Conservation (phyloP, 2,329 filamentous ascomycete species). For the Fusarium mangiferae region DNA sequence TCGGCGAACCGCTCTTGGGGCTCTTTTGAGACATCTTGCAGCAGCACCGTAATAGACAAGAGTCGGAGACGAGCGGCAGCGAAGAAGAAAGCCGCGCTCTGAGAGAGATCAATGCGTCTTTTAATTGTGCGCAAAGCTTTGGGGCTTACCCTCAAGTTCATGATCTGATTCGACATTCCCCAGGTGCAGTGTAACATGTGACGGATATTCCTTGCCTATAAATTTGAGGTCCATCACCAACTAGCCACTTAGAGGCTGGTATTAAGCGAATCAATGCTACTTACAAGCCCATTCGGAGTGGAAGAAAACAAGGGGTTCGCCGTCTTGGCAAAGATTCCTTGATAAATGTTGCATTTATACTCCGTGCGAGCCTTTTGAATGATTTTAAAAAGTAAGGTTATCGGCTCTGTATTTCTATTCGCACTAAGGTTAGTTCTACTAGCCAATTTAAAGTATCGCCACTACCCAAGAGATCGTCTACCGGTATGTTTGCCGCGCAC, state of each 20-base stretch:
- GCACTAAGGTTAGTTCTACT: too few relatives aligned
- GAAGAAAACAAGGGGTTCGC: background rate
- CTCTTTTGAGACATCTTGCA: background rate
- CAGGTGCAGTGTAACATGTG: background rate
- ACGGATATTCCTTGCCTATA: background rate
- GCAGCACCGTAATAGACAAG: background rate
- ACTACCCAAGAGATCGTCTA: background rate
- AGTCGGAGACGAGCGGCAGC: background rate
- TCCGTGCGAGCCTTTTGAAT: background rate
- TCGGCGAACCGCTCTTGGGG: conserved; percentile 3
- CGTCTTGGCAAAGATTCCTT: background rate
- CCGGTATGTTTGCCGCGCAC: background rate
- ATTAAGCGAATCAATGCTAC: background rate
- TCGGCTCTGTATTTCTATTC: too few relatives aligned
- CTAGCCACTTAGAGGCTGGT: background rate
- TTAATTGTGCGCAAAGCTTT: background rate
- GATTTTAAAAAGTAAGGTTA: background rate
- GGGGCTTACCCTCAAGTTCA: background rate
- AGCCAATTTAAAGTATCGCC: too few relatives aligned
- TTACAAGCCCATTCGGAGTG: background rate
- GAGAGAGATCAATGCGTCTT: background rate
- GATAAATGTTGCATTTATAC: background rate
- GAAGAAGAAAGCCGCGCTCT: background rate
- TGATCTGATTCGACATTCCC: conserved; percentile 4
- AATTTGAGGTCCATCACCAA: background rate